Conservation (phyloP, 1,139 yeast genomes). For the Geotrichum carabidarum region DNA sequence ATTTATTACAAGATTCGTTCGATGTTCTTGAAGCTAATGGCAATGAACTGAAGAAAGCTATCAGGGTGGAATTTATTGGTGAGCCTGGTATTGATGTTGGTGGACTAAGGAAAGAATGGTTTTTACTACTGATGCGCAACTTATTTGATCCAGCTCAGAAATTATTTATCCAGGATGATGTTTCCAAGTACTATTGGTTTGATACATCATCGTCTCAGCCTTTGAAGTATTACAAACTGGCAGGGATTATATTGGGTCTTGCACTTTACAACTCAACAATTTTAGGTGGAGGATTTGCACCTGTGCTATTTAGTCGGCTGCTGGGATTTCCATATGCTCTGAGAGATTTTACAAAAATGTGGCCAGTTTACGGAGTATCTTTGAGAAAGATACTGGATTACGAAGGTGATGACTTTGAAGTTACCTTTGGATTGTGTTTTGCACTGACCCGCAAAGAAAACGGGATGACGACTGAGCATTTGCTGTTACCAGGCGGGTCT, state of each 20-base stretch:
- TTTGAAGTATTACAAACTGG: slow-evolving; percentile 57
- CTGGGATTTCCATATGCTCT: slow-evolving; percentile 52
- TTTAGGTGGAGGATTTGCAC: slow-evolving; percentile 71
- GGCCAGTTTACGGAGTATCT: slow-evolving; percentile 61
- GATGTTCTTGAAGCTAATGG: slow-evolving; percentile 55
- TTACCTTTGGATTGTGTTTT: slow-evolving; percentile 47
- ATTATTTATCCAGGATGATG: slow-evolving; percentile 50
- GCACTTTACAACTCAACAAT: slow-evolving; percentile 90
- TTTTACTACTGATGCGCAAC: slow-evolving; percentile 61
- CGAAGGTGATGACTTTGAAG: slow-evolving; percentile 44
- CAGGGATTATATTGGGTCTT: slow-evolving; percentile 82
- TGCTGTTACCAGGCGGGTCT: slow-evolving; percentile 56
- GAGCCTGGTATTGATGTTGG: slow-evolving; percentile 97
- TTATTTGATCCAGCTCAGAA: slow-evolving; percentile 58
- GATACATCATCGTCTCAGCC: slow-evolving; percentile 41
- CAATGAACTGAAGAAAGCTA: slow-evolving; percentile 63
- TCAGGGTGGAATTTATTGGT: slow-evolving; percentile 70
- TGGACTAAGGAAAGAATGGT: slow-evolving; percentile 92
- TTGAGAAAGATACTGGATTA: slow-evolving; percentile 51
- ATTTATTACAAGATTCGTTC: slow-evolving; percentile 71
- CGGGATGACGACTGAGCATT: slow-evolving; percentile 32
- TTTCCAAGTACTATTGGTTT: slow-evolving; percentile 76
- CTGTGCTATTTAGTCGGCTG: slow-evolving; percentile 68
- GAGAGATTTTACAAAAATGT: slow-evolving; percentile 60
- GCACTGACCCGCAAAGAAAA: slow-evolving; percentile 38